phyloP scores from a whole-genome alignment of 441 rosid species.

The Brassica hybrid region DNA sequence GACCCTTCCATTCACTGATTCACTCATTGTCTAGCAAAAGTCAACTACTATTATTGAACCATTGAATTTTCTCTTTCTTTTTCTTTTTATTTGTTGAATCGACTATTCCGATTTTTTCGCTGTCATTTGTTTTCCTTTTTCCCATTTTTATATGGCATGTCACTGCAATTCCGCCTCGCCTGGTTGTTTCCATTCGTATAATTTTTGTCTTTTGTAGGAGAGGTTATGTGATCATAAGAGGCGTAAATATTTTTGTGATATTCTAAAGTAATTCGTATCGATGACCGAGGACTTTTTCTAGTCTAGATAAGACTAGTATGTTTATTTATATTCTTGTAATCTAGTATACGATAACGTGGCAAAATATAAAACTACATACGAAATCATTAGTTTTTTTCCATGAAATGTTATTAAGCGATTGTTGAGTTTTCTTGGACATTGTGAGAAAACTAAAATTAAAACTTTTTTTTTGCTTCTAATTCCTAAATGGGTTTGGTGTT shows the following conservation, averaged over 20 bases:
- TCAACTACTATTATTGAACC: conserved; percentile 7
- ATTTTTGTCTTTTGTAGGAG: neutral
- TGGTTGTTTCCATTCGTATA: neutral
- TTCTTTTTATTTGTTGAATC: neutral
- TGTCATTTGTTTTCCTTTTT: neutral
- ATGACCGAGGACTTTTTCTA: neutral
- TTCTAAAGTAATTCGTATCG: neutral
- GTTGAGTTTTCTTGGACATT: conserved; percentile 2
- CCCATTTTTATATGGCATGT: neutral
- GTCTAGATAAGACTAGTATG: neutral
- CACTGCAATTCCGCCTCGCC: neutral
- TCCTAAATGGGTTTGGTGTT: neutral
- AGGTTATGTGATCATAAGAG: neutral
- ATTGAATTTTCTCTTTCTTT: neutral
- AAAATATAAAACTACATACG: neutral
- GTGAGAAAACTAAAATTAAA: neutral
- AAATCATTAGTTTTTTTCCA: neutral
- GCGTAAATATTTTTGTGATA: neutral
- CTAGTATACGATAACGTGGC: neutral
- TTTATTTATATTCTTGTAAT: neutral
- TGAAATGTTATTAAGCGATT: neutral
- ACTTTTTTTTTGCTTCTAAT: neutral
- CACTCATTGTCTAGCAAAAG: neutral
- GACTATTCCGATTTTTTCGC: neutral
- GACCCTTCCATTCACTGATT: neutral